Evolutionary conservation across 345 rosid genomes (phyloP).

Genomic region (Dovyalis caffra): DNA sequence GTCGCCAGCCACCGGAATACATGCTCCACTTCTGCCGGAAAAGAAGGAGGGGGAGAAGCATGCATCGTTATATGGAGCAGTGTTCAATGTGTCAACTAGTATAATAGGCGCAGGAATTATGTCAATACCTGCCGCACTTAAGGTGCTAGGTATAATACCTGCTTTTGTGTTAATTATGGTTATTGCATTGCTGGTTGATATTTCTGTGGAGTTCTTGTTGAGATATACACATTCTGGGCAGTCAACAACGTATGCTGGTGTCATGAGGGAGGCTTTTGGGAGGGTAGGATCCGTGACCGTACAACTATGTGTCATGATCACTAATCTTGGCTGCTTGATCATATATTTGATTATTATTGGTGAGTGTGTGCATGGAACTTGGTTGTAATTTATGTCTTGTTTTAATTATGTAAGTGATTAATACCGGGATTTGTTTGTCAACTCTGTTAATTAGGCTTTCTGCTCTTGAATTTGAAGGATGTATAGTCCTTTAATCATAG

Average conservation of each 20-base stretch:
- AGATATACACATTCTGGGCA: constrained; percentile 60
- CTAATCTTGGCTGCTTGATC: constrained; percentile 73
- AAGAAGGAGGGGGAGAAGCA: constrained; percentile 24
- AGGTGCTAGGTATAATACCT: constrained; percentile 79
- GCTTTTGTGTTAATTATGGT: constrained; percentile 53
- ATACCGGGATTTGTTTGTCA: not conserved
- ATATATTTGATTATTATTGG: constrained; percentile 79
- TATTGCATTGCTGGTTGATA: constrained; percentile 64
- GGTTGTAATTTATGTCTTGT: not conserved
- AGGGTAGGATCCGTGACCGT: constrained; percentile 51
- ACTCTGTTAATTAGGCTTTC: not conserved
- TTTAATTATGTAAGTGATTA: not conserved
- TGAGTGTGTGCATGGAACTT: constrained; percentile 10
- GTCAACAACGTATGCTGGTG: constrained; percentile 66
- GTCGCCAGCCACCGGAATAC: constrained; percentile 43
- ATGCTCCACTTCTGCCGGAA: constrained; percentile 53
- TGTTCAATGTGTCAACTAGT: constrained; percentile 85
- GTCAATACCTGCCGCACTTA: constrained; percentile 84
- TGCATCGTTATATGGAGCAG: constrained; percentile 66
- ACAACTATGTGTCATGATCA: constrained; percentile 59
- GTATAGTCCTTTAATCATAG: not conserved
- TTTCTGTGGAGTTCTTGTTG: constrained; percentile 73
- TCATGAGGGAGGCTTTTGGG: constrained; percentile 88
- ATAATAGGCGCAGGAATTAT: constrained; percentile 88
- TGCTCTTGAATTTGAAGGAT: not conserved